Evolutionary conservation across 176 grass and related monocot genomes (phyloP), one percentile per base, ranked within the genome.

Genomic region (Avena insularis): DNA sequence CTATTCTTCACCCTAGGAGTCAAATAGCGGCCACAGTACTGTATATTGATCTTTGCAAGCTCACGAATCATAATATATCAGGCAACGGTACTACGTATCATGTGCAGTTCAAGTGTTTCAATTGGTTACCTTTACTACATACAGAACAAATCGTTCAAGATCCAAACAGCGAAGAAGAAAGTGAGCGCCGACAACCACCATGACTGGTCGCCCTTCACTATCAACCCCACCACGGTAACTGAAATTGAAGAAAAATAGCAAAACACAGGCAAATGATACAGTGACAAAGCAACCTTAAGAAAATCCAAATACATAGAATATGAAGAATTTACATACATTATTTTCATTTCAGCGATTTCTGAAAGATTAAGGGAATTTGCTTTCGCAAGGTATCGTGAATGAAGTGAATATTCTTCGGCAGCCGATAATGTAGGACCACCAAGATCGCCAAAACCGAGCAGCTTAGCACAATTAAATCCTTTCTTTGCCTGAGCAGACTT

Each of bases 281-380:
- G 47, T n/a, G 11, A 1, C 27, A 19, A 73, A 73, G 31, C 33
- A 79, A 79, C 27, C 19, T 64, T 43, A 43, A 83, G 29, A 56
- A 57, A 72, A 35, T 72, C 27, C 9, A 46, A 17, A 47, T n/a
- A 51, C 6, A 82, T 6, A 49, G 13, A 86, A 47, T 13, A 67
- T 51, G 57, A 15, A 1, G 81, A 51, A 91, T 46, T 71, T 54
- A 91, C 92, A 79, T 97, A 99, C 97, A 96, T 87, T 87, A 99
- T 99, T 86, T 97, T 99, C 94, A 99, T 99, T 92, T 99, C 97
- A 86, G 92, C 94, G 55, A 99, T 99, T 82, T 99, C 97, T 16
- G 97, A 93, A 84, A 99, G 94, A 86, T 94, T 99, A 70, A 99
- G 83, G 87, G 97, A 99, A 88, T 97, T 99, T 23, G 97, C 97